Conservation (phyloP, 2,329 filamentous ascomycete species). For the Cladosporium sp. region DNA sequence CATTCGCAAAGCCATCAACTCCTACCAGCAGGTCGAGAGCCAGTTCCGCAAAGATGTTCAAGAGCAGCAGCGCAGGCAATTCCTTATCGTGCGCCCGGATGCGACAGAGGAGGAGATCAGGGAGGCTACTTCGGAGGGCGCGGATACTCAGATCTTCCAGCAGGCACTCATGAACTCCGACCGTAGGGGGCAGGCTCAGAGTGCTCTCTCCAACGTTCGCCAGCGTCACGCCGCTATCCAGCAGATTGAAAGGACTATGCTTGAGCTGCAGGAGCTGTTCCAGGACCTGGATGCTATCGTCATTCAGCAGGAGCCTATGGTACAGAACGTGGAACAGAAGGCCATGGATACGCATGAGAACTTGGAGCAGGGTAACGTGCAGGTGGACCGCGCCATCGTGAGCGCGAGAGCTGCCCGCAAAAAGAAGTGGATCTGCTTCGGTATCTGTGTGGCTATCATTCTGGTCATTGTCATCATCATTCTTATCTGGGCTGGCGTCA, state of each 20-base stretch:
- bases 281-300: constrained; percentile 82
- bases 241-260: constrained; percentile 87
- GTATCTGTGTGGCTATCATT: constrained; percentile 50
- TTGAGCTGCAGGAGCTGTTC: constrained; percentile 81
- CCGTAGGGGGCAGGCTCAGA: constrained; percentile 72
- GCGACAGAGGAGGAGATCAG: constrained; percentile 70
- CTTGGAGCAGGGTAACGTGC: constrained; percentile 74
- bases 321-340: constrained; percentile 78
- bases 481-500: constrained; percentile 9
- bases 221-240: constrained; percentile 80
- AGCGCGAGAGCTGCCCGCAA: constrained; percentile 74
- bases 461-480: constrained; percentile 12
- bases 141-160: constrained; percentile 75
- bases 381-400: constrained; percentile 74
- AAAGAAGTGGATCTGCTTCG: constrained; percentile 96
- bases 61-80: constrained; percentile 82
- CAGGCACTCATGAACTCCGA: constrained; percentile 78
- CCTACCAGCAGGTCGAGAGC: constrained; percentile 74
- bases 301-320: constrained; percentile 74
- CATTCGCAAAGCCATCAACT: constrained; percentile 72
- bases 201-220: constrained; percentile 71
- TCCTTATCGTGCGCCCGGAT: constrained; percentile 69
- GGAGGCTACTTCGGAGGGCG: constrained; percentile 65
- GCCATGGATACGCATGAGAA: constrained; percentile 80
- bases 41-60: constrained; percentile 73